A percentile compares a stretch with the other conserved stretches of the same genome.
Evolutionary conservation across 306 rosid species (phyloP).

Genomic region (Erythrophleum fordii): DNA sequence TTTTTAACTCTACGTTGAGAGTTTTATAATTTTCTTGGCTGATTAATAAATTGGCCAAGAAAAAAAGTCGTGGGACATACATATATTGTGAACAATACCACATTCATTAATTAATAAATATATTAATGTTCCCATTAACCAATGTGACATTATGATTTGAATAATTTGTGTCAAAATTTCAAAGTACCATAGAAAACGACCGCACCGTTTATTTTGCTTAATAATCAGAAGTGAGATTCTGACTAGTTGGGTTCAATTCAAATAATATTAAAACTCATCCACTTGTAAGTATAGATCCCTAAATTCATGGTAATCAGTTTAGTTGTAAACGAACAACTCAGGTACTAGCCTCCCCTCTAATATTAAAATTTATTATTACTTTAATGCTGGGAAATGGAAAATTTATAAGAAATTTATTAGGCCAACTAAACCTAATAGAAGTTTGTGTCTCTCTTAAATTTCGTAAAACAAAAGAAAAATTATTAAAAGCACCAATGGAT

Average conservation of each 20-base stretch:
- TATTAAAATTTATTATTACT: too few relatives aligned
- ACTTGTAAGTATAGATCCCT: background rate
- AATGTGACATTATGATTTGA: background rate
- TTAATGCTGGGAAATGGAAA: too few relatives aligned
- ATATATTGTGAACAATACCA: background rate
- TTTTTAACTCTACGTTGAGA: background rate
- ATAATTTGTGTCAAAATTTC: background rate
- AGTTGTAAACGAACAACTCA: background rate
- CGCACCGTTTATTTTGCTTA: background rate
- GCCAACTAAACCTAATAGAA: too few relatives aligned
- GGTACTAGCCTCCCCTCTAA: too few relatives aligned
- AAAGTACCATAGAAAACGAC: background rate
- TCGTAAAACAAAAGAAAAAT: too few relatives aligned
- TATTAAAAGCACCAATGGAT: too few relatives aligned
- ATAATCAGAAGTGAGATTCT: background rate
- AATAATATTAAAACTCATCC: background rate
- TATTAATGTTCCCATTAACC: background rate
- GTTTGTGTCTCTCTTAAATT: too few relatives aligned
- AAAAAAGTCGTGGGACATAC: background rate
- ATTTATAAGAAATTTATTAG: too few relatives aligned
- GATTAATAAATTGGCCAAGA: background rate
- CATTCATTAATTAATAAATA: background rate
- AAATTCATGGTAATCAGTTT: background rate
- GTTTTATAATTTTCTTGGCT: background rate
- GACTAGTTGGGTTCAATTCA: slow-evolving; percentile 4